Base-by-base conservation (phyloP, 2,329 filamentous ascomycete genomes). In the Didymella glomerata region DNA sequence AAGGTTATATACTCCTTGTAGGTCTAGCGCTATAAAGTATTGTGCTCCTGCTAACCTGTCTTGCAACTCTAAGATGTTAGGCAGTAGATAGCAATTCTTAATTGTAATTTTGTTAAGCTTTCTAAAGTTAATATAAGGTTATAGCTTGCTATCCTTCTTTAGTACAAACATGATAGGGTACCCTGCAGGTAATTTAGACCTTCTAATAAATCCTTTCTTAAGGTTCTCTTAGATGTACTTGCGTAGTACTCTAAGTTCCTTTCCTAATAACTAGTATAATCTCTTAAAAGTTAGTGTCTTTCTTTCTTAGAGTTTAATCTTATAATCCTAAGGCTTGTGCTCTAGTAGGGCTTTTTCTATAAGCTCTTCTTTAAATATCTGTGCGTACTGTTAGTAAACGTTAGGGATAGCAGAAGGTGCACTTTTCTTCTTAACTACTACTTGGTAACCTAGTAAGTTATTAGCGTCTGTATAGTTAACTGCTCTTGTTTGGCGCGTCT, bases 181-280 rank as follows among this genome's bases (percentile, higher is more conserved):
- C 18, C 1, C 46, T 38, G 10, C 32, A n/a, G 18, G 20, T 1
- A 11, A 48, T 48, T 16, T 27, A 38, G 22, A 48, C 27, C 38
- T 38, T 48, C 46, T 48, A 48, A 32, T 11, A 22, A 14, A 27
- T 48, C 30, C 9, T 14, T 32, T 32, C 4, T 4, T 8, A 32
- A 32, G 13, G 30, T 32, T 32, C 13, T 32, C 13, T 14, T 48
- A 38, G 38, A 48, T 48, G 11, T 48, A 48, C 16, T 38, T 48
- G 4, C 24, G 24, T 4, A 36, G n/a, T 18, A 27, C 7, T n/a
- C 8, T 10, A n/a, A 38, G n/a, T 27, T 48, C 32, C 11, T 48
- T 38, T n/a, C 38, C 18, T 36, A 16, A 36, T 8, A 48, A 20
- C 24, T 48, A 36, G 14, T 48, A 48, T 20, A 48, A 8, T 4